Base-by-base conservation (phyloP, 1,139 yeast species). In the Tardiomyces blankii region DNA sequence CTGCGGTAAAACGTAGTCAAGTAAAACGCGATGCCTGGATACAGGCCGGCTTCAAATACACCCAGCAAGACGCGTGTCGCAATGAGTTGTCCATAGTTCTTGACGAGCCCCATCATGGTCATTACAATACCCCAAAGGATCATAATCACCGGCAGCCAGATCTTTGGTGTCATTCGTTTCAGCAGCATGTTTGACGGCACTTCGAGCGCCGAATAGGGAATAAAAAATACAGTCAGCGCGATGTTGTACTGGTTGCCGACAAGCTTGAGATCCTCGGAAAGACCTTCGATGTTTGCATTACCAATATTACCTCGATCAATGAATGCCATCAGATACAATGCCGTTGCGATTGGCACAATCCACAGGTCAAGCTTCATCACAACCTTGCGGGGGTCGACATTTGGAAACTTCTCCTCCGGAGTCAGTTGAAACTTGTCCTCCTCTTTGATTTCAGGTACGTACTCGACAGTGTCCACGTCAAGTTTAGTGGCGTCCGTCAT, bases 61-160 rank as follows among this genome's bases (percentile, higher is more conserved):
- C 85, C 85, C 38, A 79, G 67, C 43, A 79, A 65, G 48, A 79
- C 68, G 53, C 85, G 70, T 48, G 80, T 71, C 5, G 73, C 77
- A 18, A 75, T 69, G 42, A 80, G 66, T n/a, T 74, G 76, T 14
- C 75, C 75, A 52, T 70, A 79, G 53, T 64, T 75, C 40, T 65
- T 66, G 43, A 71, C 75, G 53, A 74, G 74, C 1, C 82, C 85
- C 71, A 76, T 70, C 41, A 81, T 78, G 43, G 78, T 70, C 44
- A 80, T 73, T 44, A 77, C 69, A 16, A 70, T 70, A 18, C 84
- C 85, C 62, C 78, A 79, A 9, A 63, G 56, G 27, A 77, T 62
- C 56, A 78, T 77, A 55, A 77, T 70, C 1, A 57, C 54, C 43
- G 77, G 66, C 45, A 80, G 67, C 80, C 82, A 79, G n/a, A 48